Percentiles rank a stretch among this genome's conserved stretches.
phyloP scores from a whole-genome alignment of 2,329 filamentous ascomycete genomes.

The Nothopassalora personata region DNA sequence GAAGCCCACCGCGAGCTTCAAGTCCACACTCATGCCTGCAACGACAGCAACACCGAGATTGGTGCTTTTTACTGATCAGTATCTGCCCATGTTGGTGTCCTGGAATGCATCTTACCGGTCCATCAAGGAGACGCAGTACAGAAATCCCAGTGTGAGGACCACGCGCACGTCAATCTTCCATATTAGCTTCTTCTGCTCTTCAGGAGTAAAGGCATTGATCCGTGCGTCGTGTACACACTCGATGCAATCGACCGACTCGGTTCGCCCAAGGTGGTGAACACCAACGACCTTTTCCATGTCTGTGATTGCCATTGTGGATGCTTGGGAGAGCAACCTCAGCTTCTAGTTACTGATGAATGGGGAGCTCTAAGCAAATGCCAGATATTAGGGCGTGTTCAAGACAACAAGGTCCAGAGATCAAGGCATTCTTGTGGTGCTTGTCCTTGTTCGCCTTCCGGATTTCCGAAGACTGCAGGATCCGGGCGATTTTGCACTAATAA shows the following conservation, averaged over 20 bases:
- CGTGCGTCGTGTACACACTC: constrained; percentile 23
- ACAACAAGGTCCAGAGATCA: not conserved
- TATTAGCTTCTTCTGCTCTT: constrained; percentile 64
- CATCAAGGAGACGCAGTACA: constrained; percentile 34
- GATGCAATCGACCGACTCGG: constrained; percentile 21
- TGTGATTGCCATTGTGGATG: constrained; percentile 8
- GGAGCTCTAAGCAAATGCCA: not conserved
- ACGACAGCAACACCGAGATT: constrained; percentile 34
- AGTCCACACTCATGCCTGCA: constrained; percentile 33
- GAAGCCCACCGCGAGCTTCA: constrained; percentile 26
- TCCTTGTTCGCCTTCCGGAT: not conserved
- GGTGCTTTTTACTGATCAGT: constrained; percentile 12
- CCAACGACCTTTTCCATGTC: constrained; percentile 22
- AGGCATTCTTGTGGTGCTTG: not conserved
- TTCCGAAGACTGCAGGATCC: not conserved
- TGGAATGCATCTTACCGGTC: constrained; percentile 26
- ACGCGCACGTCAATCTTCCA: constrained; percentile 58
- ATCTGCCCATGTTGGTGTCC: not conserved
- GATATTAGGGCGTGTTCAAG: not conserved
- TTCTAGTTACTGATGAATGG: not conserved
- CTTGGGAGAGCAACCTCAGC: not conserved
- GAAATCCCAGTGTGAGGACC: constrained; percentile 43
- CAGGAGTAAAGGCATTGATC: constrained; percentile 46
- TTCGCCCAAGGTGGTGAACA: constrained; percentile 24
- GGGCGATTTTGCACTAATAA: not conserved